These are phyloP conservation scores for Teratosphaeria zuluensis DNA, from an alignment of 2,329 filamentous ascomycete species.

Conservation along the genomic window DNA sequence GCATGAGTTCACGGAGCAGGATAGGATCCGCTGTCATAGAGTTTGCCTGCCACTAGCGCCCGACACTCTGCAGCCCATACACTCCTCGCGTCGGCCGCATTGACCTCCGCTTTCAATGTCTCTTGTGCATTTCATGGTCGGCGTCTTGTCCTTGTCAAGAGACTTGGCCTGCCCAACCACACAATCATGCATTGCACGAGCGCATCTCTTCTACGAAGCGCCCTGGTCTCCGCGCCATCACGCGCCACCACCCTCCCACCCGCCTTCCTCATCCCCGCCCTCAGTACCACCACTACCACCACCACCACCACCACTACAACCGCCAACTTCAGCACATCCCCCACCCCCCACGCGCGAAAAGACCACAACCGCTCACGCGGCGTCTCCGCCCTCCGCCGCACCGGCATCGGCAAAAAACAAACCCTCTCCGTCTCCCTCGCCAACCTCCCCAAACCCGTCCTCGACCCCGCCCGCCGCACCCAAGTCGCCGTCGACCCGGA, in stretches of 20 bases:
- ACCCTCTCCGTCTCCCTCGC: conserved; percentile 50
- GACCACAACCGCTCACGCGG: conserved; percentile 76
- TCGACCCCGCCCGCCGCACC: conserved; percentile 47
- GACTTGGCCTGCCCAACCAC: neutral
- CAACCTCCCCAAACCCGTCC: conserved; percentile 62
- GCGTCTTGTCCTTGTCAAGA: neutral
- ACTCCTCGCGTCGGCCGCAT: neutral
- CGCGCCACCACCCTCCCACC: conserved; percentile 17
- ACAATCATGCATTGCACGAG: conserved; percentile 5
- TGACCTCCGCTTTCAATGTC: neutral
- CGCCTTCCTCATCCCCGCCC: conserved; percentile 26
- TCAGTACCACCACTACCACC: conserved; percentile 12
- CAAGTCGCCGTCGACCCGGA: conserved; percentile 53
- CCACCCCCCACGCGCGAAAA: conserved; percentile 29
- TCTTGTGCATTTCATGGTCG: too few species aligned
- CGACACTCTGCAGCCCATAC: neutral
- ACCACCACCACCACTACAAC: conserved; percentile 10
- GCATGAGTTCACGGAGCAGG: neutral
- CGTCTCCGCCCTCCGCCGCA: conserved; percentile 69
- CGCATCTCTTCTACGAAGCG: conserved; percentile 1
- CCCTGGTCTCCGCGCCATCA: neutral
- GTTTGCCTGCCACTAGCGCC: neutral
- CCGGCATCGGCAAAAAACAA: conserved; percentile 55
- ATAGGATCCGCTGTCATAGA: neutral
- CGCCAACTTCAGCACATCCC: conserved; percentile 21